Evolutionary conservation across 163 green algal species (phyloP), one percentile per base, ranked within the genome.

Genomic region (Chlamydomonas reinhardtii): DNA sequence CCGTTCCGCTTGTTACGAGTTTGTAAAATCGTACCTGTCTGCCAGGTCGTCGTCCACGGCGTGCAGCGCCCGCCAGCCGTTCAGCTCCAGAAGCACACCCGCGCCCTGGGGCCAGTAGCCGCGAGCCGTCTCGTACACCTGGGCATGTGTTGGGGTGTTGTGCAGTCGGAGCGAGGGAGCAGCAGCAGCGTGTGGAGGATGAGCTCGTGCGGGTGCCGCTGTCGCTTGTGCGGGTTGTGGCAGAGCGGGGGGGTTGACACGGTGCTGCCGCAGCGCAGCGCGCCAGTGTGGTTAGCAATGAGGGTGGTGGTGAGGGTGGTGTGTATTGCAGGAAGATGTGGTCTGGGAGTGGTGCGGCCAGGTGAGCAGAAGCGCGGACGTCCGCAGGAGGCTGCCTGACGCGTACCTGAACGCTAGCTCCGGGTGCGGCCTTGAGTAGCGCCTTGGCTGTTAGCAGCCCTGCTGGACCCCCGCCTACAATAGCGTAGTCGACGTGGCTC

Each of bases 61-160:
- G 64, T 71, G 64, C 64, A 71, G 64, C 64, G 64, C 64, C 64
- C 64, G 27, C 64, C 64, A 71, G 64, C 64, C 64, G 64, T 71
- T 71, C 5, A 71, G 22, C 29, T 71, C 64, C 4, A 71, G 37
- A 3, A 71, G 29, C 29, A 71, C 64, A 1, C 64, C 64, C n/a
- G 64, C 64, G 29, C 64, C 64, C 64, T 71, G 64, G 29, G 64
- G 64, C 64, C 64, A 35, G 64, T 71, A 71, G 29, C 64, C 64
- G 0, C 22, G 29, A 2, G 64, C 64, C 29, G 64, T 24, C 29
- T 71, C 64, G 29, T 32, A 35, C 64, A 71, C 64, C 64, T 71
- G 64, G 4, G 29, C 3, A 2, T 8, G 64, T 14, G 48, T 17
- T 56, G 48, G 48, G 11, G 48, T 19, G 48, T 56, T 56, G 48